phyloP scores from a whole-genome alignment of 345 rosid species.

The Schrenkiella parvula region DNA sequence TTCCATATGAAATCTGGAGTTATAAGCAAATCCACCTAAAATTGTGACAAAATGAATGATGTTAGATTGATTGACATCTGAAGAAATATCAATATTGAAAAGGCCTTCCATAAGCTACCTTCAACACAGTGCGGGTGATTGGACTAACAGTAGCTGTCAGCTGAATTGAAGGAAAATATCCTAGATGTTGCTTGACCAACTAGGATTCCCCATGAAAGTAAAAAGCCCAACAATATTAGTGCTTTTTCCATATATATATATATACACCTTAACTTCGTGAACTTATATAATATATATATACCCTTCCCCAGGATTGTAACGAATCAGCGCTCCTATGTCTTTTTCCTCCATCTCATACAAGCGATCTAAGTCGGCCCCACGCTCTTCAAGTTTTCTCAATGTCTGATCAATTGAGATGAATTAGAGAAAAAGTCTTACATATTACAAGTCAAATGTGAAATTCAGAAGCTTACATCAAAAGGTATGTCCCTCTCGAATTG shows the following conservation, averaged over 20 bases:
- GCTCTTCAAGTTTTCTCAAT: conserved; percentile 94
- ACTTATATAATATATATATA: conserved; percentile 27
- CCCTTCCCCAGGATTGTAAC: conserved; percentile 96
- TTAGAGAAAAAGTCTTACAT: conserved; percentile 13
- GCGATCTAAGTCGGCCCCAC: conserved; percentile 75
- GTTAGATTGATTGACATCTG: background rate
- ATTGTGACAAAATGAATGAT: conserved; percentile 16
- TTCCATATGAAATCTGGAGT: conserved; percentile 87
- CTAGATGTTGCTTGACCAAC: conserved; percentile 88
- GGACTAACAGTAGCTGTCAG: conserved; percentile 88
- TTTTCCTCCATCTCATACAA: conserved; percentile 92
- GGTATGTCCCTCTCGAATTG: conserved; percentile 88
- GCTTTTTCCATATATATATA: background rate
- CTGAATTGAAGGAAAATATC: conserved; percentile 79
- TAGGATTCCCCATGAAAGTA: conserved; percentile 25
- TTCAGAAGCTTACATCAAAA: conserved; percentile 56
- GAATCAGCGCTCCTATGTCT: conserved; percentile 88
- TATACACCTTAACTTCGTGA: conserved; percentile 9
- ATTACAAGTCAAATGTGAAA: conserved; percentile 16
- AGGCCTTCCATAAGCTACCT: conserved; percentile 45
- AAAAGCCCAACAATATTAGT: conserved; percentile 20
- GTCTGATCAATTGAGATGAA: conserved; percentile 43
- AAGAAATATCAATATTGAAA: background rate
- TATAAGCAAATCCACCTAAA: conserved; percentile 82
- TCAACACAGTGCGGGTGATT: conserved; percentile 95